Evolutionary conservation across 805 yeast genomes (phyloP).

Genomic region (Kodamaea neixiangensis): DNA sequence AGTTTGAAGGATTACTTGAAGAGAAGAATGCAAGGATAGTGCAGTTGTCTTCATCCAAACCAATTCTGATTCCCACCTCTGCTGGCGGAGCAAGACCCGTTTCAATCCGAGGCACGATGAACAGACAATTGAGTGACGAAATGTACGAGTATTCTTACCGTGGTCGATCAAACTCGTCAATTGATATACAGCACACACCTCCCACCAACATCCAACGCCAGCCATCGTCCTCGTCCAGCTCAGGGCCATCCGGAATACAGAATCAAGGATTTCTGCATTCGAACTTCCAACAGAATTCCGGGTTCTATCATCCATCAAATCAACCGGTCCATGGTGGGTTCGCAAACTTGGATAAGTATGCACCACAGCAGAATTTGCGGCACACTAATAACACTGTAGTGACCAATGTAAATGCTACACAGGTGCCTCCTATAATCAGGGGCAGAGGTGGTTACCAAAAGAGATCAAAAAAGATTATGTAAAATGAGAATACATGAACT

Average conservation of each 20-base stretch:
- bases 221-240: conserved; percentile 1
- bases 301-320: neutral
- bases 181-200: conserved; percentile 1
- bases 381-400: conserved; percentile 3
- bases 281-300: conserved; percentile 1
- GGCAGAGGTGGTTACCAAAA: conserved; percentile 50
- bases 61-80: conserved; percentile 35
- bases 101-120: neutral
- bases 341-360: conserved; percentile 2
- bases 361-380: conserved; percentile 4
- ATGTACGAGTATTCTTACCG: conserved; percentile 3
- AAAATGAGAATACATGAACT: conserved; percentile 3
- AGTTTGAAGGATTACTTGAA: conserved; percentile 38
- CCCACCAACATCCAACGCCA: conserved; percentile 10
- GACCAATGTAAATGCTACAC: conserved; percentile 13
- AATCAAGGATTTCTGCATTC: conserved; percentile 4
- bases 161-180: conserved; percentile 6
- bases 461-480: conserved; percentile 41
- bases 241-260: neutral
- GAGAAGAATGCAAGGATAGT: conserved; percentile 37
- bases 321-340: neutral
- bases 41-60: conserved; percentile 38
- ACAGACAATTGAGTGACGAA: conserved; percentile 5
- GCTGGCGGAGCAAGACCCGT: neutral
- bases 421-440: conserved; percentile 33